Conservation (phyloP, 2,329 filamentous ascomycete genomes). For the Cytospora chrysosperma region DNA sequence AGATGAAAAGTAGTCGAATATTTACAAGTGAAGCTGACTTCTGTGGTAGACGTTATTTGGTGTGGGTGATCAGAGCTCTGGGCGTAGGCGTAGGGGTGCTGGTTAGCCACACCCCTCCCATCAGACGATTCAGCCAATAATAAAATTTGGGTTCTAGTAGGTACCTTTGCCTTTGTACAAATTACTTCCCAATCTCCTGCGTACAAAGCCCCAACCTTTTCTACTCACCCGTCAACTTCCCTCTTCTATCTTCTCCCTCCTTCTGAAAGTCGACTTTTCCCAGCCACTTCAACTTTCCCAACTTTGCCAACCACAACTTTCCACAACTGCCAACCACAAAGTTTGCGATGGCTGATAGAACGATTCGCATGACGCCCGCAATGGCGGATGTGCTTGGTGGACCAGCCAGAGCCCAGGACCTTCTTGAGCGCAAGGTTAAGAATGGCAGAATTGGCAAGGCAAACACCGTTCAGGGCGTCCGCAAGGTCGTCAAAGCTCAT, state of each 20-base stretch:
- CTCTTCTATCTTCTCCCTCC: not conserved
- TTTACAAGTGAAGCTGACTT: not conserved
- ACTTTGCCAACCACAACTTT: not conserved
- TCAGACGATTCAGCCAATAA: not conserved
- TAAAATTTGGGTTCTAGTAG: not conserved
- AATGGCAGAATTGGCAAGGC: not conserved
- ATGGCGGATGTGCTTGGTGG: not conserved
- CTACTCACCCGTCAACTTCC: not conserved
- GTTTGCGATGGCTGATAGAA: not conserved
- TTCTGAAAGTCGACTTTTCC: not conserved
- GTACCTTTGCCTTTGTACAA: not conserved
- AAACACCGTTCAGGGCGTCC: not conserved
- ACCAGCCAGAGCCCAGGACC: not conserved
- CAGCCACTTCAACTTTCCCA: not conserved
- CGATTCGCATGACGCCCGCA: not conserved
- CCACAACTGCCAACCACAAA: not conserved
- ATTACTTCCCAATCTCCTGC: not conserved
- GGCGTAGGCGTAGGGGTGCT: not conserved
- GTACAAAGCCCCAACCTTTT: not conserved
- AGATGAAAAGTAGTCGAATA: too few species aligned
- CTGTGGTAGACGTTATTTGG: not conserved
- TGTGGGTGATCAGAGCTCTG: not conserved
- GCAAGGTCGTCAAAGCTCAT: not conserved
- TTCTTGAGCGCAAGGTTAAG: conserved; percentile 2
- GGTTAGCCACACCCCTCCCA: not conserved